Evolutionary conservation across 148 eudicot species (phyloP), one percentile per base, ranked within the genome.

Genomic region (Camellia granthamiana): DNA sequence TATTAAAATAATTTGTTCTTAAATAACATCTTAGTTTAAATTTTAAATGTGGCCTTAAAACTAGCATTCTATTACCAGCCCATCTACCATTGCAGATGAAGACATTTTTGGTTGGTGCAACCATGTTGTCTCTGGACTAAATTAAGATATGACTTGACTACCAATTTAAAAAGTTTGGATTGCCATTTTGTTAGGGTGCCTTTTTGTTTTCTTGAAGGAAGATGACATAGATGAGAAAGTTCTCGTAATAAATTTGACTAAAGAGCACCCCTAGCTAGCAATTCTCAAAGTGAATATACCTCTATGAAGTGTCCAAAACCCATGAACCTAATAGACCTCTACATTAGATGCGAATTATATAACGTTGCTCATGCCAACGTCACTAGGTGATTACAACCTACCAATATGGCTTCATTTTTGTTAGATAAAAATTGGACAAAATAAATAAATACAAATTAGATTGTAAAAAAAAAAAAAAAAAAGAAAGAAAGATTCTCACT

Each of bases 101-200:
- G 44, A 77, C 41, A 21, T 63, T 63, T 68, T 65, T 69, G 23
- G 18, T 68, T 55, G 73, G 55, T 78, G 18, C 63, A 13, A 66
- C 54, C 5, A 54, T 78, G 42, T 52, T 54, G 38, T 41, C 74
- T 23, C 41, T 16, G 18, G 0, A 78, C 61, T n/a, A 75, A 60
- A 38, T 59, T 7, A 30, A 41, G 67, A 75, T 59, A 75, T 59
- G 67, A 6, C 62, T 38, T 52, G 63, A 43, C 51, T 51, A 70
- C 51, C 2, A 69, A 30, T 30, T 43, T 30, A 30, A 7, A 59
- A 19, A 21, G 67, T 10, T 7, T 66, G 16, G 14, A 15, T 41
- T 67, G 4, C 47, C 47, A 11, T 42, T 23, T 11, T 42, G 38
- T 67, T 13, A 42, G 11, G 72, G n/a, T 67, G 69, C 12, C 30